Conservation (phyloP, 805 yeast species). For the Yarrowia osloensis region DNA sequence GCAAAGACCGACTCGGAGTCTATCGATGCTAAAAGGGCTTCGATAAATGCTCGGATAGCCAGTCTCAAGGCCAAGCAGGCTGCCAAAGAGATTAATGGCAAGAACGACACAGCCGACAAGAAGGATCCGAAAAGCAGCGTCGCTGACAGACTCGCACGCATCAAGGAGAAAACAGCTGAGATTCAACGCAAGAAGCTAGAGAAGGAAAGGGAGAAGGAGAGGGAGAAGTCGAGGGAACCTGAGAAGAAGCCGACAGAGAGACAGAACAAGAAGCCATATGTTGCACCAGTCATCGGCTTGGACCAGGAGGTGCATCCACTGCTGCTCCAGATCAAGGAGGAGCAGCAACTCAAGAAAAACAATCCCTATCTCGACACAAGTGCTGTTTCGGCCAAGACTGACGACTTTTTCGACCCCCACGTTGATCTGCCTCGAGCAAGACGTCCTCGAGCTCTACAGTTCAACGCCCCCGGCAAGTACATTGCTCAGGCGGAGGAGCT, state of each 20-base stretch:
- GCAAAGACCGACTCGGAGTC: constrained; percentile 11
- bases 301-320: constrained; percentile 21
- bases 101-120: not conserved
- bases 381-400: not conserved
- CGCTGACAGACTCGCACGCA: constrained; percentile 3
- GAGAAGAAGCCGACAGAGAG: not conserved
- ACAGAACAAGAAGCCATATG: not conserved
- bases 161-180: constrained; percentile 16
- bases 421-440: constrained; percentile 17
- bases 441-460: constrained; percentile 44
- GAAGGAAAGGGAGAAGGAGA: not conserved
- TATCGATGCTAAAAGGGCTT: constrained; percentile 16
- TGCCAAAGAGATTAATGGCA: not conserved
- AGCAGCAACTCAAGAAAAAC: constrained; percentile 21
- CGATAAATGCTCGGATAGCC: not conserved
- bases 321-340: constrained; percentile 13
- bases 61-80: constrained; percentile 3
- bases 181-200: not conserved
- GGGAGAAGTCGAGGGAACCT: not conserved
- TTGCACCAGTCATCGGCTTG: constrained; percentile 10
- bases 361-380: constrained; percentile 9
- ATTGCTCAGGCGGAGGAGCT: constrained; percentile 55
- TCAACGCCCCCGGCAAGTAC: constrained; percentile 67
- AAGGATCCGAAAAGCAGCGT: constrained; percentile 3
- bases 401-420: constrained; percentile 13